Base-by-base conservation (phyloP, 805 yeast genomes). In the Candida lessepsii region DNA sequence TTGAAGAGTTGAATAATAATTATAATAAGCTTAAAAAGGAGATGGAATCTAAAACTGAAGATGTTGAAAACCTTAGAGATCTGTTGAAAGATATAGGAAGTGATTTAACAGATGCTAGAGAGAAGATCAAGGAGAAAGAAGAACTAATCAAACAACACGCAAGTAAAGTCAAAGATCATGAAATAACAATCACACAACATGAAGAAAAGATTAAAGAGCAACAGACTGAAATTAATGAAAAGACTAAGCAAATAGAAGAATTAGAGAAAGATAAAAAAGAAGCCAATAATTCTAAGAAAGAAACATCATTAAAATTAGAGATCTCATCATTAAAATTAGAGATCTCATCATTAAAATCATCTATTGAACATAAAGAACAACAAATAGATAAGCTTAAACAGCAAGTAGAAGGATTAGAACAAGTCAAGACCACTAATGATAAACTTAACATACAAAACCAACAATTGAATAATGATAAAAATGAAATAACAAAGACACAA, bases 21-120 rank as follows among this genome's bases (percentile, higher is more conserved):
- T 36, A 56, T 29, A 41, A 43, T 28, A 29, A 33, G 4, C 23
- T 63, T 3, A 63, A 57, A 21, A 39, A 48, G 3, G 58, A 61
- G 6, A 41, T 78, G n/a, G 61, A 57, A 24, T 33, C 53, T 7
- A 79, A 80, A 44, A 42, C 54, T 9, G 85, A 78, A 40, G 96
- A 89, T 52, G 63, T 88, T 13, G 88, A 80, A 34, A 73, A 70
- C 38, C 68, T 85, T 37, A 76, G 81, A 52, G 96, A 88, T 42
- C 86, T 83, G 86, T 58, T 90, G 39, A 74, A 74, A 47, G 80
- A 76, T 41, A 71, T 89, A 19, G 96, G 96, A 1, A 77, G 85
- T 52, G 95, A 87, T 36, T 67, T 89, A 6, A 95, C 89, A 1
- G 73, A 76, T 4, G 78, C 88, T 0, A 78, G 75, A 47, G 87